A percentile compares a stretch with the other conserved stretches of the same genome.
Evolutionary conservation across 768 basidiomycete species (phyloP).

Genomic region (Lactarius sanguifluus): DNA sequence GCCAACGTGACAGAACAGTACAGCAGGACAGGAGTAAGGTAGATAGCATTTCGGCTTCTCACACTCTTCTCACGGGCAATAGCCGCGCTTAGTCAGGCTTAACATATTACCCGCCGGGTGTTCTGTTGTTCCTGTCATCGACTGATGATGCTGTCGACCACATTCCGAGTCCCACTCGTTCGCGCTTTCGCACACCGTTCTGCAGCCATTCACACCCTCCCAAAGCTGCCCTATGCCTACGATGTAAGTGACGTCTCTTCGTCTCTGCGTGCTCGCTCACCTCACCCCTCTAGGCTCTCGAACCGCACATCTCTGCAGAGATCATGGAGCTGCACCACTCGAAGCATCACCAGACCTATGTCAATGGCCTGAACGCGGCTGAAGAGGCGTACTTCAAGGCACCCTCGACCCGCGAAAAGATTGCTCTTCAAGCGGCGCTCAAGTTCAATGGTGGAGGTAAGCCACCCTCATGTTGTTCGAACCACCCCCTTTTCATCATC

Average conservation of each 20-base stretch:
- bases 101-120: too few relatives aligned
- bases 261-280: constrained; percentile 25
- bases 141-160: constrained; percentile 15
- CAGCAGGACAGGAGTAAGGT: too few relatives aligned
- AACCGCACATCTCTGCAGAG: constrained; percentile 86
- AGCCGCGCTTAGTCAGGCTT: too few relatives aligned
- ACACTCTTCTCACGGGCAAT: too few relatives aligned
- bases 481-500: background rate
- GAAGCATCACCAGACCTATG: constrained; percentile 92
- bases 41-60: too few relatives aligned
- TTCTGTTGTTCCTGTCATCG: too few relatives aligned
- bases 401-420: constrained; percentile 66
- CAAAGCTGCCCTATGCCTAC: constrained; percentile 76
- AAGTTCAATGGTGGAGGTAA: constrained; percentile 97
- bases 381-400: constrained; percentile 77
- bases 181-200: constrained; percentile 48
- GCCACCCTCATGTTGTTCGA: background rate
- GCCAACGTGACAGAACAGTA: too few relatives aligned
- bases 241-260: constrained; percentile 47
- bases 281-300: constrained; percentile 60
- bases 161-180: constrained; percentile 45
- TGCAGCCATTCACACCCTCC: constrained; percentile 65
- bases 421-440: constrained; percentile 85
- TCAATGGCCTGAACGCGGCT: constrained; percentile 91
- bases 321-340: constrained; percentile 95